Percentiles rank a stretch among this genome's conserved stretches.
phyloP scores from a whole-genome alignment of 768 basidiomycete species.

The Pseudohyphozyma bogoriensis region DNA sequence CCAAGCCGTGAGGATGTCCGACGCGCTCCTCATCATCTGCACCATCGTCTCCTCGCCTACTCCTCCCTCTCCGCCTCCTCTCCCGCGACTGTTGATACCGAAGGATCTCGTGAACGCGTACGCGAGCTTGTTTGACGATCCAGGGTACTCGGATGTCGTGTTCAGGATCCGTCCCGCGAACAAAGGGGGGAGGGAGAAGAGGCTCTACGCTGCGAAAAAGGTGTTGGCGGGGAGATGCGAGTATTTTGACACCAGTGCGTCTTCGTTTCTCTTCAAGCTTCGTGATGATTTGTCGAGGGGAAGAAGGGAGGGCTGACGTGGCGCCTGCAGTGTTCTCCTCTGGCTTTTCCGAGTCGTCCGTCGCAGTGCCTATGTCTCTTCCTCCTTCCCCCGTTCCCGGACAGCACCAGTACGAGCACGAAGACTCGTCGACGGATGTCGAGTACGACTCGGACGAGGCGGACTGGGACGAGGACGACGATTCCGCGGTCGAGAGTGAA shows the following conservation, averaged over 20 bases:
- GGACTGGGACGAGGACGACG: constrained; percentile 25
- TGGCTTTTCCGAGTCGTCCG: constrained; percentile 23
- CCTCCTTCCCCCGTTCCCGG: not conserved
- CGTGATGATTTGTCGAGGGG: not conserved
- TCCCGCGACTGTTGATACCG: constrained; percentile 35
- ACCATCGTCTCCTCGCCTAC: constrained; percentile 39
- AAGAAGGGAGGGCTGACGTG: too few species aligned
- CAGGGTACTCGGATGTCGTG: constrained; percentile 39
- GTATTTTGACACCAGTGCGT: constrained; percentile 34
- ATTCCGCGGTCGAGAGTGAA: constrained; percentile 15
- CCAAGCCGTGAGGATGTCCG: constrained; percentile 12
- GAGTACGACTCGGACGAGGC: not conserved
- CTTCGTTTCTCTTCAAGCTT: not conserved
- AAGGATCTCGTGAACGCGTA: constrained; percentile 37
- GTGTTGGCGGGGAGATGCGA: constrained; percentile 37
- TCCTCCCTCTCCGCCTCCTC: constrained; percentile 29
- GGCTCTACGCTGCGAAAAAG: constrained; percentile 40
- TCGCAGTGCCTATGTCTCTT: not conserved
- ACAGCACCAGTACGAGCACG: constrained; percentile 10
- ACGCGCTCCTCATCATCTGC: constrained; percentile 39
- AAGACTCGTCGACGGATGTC: not conserved
- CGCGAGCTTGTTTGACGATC: constrained; percentile 39
- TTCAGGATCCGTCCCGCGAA: constrained; percentile 35
- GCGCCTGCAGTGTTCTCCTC: constrained; percentile 21
- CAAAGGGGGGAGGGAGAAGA: constrained; percentile 22